A percentile compares a stretch with the other conserved stretches of the same genome.
Conservation (phyloP, 2,329 filamentous ascomycete species). For the Chaetomiaceae sp. region DNA sequence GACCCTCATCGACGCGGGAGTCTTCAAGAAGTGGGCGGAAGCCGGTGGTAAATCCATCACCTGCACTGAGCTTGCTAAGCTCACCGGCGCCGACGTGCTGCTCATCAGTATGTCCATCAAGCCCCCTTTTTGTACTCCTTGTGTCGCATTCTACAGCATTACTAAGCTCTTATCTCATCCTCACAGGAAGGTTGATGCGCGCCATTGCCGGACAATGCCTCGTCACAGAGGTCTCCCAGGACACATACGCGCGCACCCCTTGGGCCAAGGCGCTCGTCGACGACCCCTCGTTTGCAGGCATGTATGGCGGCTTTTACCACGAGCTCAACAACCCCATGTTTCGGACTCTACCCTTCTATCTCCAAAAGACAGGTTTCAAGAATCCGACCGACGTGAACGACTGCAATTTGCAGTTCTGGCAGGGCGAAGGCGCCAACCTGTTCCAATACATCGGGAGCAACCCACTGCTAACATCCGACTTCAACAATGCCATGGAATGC, state of each 20-base stretch:
- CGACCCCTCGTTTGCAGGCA: constrained; percentile 25
- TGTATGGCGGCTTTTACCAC: constrained; percentile 34
- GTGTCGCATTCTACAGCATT: no score
- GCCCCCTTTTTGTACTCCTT: neutral
- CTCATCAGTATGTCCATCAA: constrained; percentile 28
- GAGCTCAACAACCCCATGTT: constrained; percentile 34
- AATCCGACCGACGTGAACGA: constrained; percentile 34
- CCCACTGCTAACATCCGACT: constrained; percentile 30
- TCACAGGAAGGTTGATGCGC: constrained; percentile 34
- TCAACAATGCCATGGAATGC: constrained; percentile 37
- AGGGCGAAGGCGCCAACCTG: constrained; percentile 27
- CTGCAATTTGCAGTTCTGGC: constrained; percentile 34
- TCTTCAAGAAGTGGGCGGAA: constrained; percentile 36
- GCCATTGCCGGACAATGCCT: constrained; percentile 35
- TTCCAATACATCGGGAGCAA: constrained; percentile 33
- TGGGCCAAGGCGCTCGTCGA: constrained; percentile 23
- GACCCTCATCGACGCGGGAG: constrained; percentile 36
- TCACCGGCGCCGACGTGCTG: constrained; percentile 32
- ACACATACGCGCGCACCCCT: constrained; percentile 34
- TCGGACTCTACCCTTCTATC: constrained; percentile 31
- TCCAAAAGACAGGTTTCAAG: constrained; percentile 32
- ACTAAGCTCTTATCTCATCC: no score
- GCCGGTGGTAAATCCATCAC: constrained; percentile 30
- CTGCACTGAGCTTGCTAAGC: constrained; percentile 31
- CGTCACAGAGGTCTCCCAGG: constrained; percentile 32